These are phyloP conservation scores for Lecanosticta acicola DNA, from an alignment of 2,329 filamentous ascomycete genomes.

Conservation along the genomic window DNA sequence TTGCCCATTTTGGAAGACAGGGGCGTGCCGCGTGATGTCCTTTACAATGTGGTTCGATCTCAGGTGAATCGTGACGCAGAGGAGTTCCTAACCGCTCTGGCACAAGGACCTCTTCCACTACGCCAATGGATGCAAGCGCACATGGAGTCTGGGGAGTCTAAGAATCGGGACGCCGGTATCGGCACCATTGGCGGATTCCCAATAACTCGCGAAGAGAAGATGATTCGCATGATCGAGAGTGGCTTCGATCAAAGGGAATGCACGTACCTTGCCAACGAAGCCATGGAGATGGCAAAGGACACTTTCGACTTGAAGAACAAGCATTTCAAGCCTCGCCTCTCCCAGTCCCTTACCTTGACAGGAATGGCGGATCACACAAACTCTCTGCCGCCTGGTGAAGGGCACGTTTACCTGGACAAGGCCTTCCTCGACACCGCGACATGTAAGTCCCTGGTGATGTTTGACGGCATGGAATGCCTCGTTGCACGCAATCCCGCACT, in stretches of 20 bases:
- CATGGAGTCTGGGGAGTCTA: slow-evolving; percentile 36
- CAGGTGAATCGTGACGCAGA: slow-evolving; percentile 49
- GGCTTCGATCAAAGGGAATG: slow-evolving; percentile 20
- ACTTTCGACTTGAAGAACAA: slow-evolving; percentile 19
- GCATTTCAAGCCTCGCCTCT: slow-evolving; percentile 45
- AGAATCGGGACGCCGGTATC: slow-evolving; percentile 23
- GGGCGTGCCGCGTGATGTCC: slow-evolving; percentile 41
- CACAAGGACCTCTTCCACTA: slow-evolving; percentile 38
- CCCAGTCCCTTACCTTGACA: slow-evolving; percentile 55
- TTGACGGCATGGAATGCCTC: slow-evolving; percentile 47
- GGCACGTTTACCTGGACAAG: slow-evolving; percentile 62
- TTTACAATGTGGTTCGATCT: slow-evolving; percentile 48
- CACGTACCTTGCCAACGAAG: slow-evolving; percentile 17
- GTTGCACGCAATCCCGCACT: slow-evolving; percentile 66
- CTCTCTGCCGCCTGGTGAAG: slow-evolving; percentile 57
- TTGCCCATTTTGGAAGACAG: slow-evolving; percentile 62
- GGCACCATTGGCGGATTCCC: slow-evolving; percentile 50
- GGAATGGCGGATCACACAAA: slow-evolving; percentile 65
- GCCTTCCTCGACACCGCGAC: slow-evolving; percentile 53
- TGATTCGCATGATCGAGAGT: slow-evolving; percentile 51
- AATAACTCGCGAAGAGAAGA: slow-evolving; percentile 44
- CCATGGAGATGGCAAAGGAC: slow-evolving; percentile 5
- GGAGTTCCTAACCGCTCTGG: slow-evolving; percentile 34
- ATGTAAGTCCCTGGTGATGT: background rate
- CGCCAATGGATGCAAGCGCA: slow-evolving; percentile 51